Evolutionary conservation across 495 filamentous ascomycete genomes (phyloP), one percentile per base, ranked within the genome.

Genomic region (Cudoniella acicularis): DNA sequence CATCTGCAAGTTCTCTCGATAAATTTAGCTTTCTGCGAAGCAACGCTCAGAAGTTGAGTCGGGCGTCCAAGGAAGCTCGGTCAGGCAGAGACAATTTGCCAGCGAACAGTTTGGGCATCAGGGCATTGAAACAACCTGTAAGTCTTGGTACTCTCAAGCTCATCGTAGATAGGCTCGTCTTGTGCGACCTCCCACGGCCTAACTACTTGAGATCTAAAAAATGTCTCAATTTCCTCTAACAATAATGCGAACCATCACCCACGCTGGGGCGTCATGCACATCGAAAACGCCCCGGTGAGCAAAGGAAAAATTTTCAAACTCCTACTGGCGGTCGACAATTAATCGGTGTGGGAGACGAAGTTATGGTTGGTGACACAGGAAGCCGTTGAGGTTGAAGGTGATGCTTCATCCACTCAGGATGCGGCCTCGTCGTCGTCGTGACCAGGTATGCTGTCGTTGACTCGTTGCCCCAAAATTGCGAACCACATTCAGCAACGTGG

Each of bases 401-500:
- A 6, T 20, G 30, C 4, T 21, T 18, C 17, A 30, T 13, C 52
- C 25, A 57, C 24, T 18, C 18, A 56, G 43, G 24, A 21, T 23
- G 17, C 10, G 4, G 10, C 17, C 30, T 17, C 1, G 11, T 42
- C 18, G 50, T 41, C 45, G 45, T 42, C 20, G 30, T 53, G 52
- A 55, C 41, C 52, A n/a, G 52, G 42, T 49, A n/a, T 55, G 42
- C 11, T n/a, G 21, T 21, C 10, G 23, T n/a, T n/a, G n/a, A n/a
- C n/a, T n/a, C n/a, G 46, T 25, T 49, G 46, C 23, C 21, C 25
- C 17, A 26, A 48, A 4, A 45, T 51, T 61, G 59, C 59, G 59
- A 61, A 56, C 59, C 59, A 61, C 30, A n/a, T 56, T 25, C 40
- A 23, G 21, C 59, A 56, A 61, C 53, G 59, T 56, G 52, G 46